phyloP scores from a whole-genome alignment of 1,284 basidiomycete species.

The Ceratobasidium papillatum region DNA sequence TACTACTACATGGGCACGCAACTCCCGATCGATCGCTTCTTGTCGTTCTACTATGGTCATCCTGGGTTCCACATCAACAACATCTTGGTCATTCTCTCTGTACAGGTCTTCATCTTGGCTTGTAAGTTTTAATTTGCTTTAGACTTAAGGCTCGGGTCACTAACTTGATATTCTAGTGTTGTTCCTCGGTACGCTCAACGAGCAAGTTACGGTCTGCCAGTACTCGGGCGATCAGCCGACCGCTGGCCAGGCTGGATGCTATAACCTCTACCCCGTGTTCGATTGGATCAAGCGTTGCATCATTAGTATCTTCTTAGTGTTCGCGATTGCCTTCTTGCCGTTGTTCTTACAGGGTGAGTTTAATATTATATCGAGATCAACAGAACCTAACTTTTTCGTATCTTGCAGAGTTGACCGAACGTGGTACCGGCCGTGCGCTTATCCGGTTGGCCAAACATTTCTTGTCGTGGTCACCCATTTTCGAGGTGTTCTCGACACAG shows the following conservation, averaged over 20 bases:
- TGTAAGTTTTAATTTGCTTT: conserved; percentile 58
- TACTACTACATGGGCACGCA: conserved; percentile 99
- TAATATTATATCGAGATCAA: conserved; percentile 19
- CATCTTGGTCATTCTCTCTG: conserved; percentile 94
- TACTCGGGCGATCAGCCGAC: conserved; percentile 77
- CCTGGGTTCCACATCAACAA: conserved; percentile 99
- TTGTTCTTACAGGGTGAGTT: conserved; percentile 90
- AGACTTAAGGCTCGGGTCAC: not conserved
- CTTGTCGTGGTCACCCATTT: conserved; percentile 89
- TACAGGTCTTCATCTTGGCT: conserved; percentile 90
- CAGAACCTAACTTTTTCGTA: conserved; percentile 40
- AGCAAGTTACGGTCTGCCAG: conserved; percentile 77
- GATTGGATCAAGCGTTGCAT: conserved; percentile 94
- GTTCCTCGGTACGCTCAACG: conserved; percentile 89
- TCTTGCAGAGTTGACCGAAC: conserved; percentile 85
- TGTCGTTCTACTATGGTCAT: conserved; percentile 99
- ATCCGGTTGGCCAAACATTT: conserved; percentile 92
- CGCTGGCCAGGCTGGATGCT: conserved; percentile 83
- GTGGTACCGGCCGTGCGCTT: conserved; percentile 88
- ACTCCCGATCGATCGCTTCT: conserved; percentile 96
- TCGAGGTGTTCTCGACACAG: conserved; percentile 96
- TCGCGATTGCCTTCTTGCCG: conserved; percentile 93
- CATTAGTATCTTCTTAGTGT: conserved; percentile 95
- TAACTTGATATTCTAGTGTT: conserved; percentile 65
- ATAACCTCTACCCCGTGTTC: conserved; percentile 89